These are phyloP conservation scores for Microthlaspi erraticum DNA, from an alignment of 345 rosid species.

Conservation along the genomic window DNA sequence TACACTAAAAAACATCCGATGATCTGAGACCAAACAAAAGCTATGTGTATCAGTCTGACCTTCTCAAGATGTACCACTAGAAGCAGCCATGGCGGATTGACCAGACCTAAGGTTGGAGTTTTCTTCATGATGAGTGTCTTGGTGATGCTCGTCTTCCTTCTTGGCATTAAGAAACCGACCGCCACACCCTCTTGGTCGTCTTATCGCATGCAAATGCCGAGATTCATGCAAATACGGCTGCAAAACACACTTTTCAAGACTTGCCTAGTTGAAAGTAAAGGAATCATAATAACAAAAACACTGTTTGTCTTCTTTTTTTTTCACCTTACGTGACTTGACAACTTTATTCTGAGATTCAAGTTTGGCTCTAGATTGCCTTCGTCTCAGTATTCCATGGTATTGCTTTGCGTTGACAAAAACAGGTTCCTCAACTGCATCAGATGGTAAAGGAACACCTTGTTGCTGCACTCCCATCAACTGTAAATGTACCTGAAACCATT, in stretches of 20 bases:
- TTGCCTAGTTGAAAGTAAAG: constrained; percentile 6
- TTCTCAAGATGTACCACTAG: constrained; percentile 55
- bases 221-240: constrained; percentile 99
- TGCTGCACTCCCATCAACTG: constrained; percentile 96
- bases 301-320: neutral
- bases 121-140: constrained; percentile 52
- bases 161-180: constrained; percentile 89
- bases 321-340: constrained; percentile 80
- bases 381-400: constrained; percentile 93
- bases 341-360: constrained; percentile 80
- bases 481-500: constrained; percentile 65
- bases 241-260: constrained; percentile 22
- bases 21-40: constrained; percentile 29
- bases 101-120: constrained; percentile 60
- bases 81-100: constrained; percentile 52
- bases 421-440: constrained; percentile 95
- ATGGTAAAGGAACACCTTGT: constrained; percentile 88
- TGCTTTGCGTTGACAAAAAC: constrained; percentile 99
- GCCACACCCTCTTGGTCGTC: constrained; percentile 95
- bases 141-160: constrained; percentile 55
- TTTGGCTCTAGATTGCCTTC: constrained; percentile 94
- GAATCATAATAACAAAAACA: constrained; percentile 11
- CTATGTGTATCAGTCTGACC: neutral
- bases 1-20: constrained; percentile 26
- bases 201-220: constrained; percentile 91